phyloP scores from a whole-genome alignment of 768 basidiomycete species.

The Collybia sordida region DNA sequence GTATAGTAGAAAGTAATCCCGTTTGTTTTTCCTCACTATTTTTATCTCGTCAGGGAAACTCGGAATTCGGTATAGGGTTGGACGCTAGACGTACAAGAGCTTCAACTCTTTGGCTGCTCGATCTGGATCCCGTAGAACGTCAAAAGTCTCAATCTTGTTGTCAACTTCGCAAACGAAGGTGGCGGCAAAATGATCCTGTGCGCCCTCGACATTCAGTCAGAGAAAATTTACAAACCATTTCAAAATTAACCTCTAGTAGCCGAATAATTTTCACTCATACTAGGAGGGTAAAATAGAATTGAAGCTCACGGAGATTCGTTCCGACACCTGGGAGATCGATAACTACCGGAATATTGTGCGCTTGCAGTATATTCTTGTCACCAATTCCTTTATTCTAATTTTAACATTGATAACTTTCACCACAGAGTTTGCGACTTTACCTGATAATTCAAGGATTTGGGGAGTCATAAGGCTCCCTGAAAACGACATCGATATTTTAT shows the following conservation, averaged over 20 bases:
- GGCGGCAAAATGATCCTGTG: constrained; percentile 3
- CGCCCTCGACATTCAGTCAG: too few species aligned
- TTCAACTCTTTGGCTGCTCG: constrained; percentile 1
- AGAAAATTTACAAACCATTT: not conserved
- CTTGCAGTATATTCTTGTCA: constrained; percentile 1
- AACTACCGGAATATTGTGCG: constrained; percentile 1
- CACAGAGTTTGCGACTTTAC: not conserved
- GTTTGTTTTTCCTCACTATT: not conserved
- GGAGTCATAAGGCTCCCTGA: constrained; percentile 7
- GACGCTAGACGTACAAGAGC: not conserved
- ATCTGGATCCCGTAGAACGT: not conserved
- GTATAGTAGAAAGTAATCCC: not conserved
- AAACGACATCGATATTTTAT: not conserved
- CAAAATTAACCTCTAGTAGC: not conserved
- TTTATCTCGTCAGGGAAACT: not conserved
- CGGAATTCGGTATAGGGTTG: not conserved
- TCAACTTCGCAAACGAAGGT: constrained; percentile 1
- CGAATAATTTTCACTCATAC: too few species aligned
- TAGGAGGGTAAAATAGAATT: too few species aligned
- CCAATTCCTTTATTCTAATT: constrained; percentile 5
- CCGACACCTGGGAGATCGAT: constrained; percentile 11
- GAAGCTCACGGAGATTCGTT: constrained; percentile 10
- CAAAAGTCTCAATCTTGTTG: constrained; percentile 1
- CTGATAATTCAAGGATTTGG: constrained; percentile 13
- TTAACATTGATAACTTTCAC: not conserved